Evolutionary conservation across 805 yeast species (phyloP), one percentile per base, ranked within the genome.

Genomic region (Schizosaccharomyces cryophilus): DNA sequence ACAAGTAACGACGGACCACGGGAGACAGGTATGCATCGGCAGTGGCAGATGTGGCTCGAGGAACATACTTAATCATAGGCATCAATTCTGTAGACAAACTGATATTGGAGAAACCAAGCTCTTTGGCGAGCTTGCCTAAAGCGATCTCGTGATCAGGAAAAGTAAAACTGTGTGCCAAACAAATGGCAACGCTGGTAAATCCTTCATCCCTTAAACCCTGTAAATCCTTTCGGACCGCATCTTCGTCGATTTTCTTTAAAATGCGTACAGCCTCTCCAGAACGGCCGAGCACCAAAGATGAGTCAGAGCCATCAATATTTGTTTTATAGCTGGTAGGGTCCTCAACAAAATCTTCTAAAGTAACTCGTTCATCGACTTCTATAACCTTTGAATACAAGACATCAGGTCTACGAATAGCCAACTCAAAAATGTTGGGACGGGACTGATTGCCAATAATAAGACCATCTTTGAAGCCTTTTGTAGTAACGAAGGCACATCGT

Each of bases 341-440:
- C 72, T 86, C 95, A 3, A 84, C 78, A 67, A 77, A 87, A 66
- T 81, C 86, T 66, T 81, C 95, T 21, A 87, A 73, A 0, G 96
- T 87, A 30, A 90, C 89, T 64, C 97, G 76, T 71, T 90, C 97
- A 67, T 88, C 95, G 54, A 90, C 75, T 70, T 90, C 96, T 54
- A 83, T 76, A 0, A 90, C 96, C 2, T 76, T 69, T 60, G 83
- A 82, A 66, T 87, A 88, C 40, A 90, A 74, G 24, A 81, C 83
- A 5, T 78, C 82, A 13, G 88, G 82, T 67, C 83, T 85, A 60
- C 76, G 74, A 56, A 89, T 86, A 5, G 85, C 78, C 65, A 90
- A 74, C 66, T 88, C 95, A 67, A 90, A 90, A 61, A 90, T 87
- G 66, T 82, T 77, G 1, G 97, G 97, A 66, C 97, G 77, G 1